Base-by-base conservation (phyloP, 2,329 filamentous ascomycete species). In the Davidsoniella virescens region DNA sequence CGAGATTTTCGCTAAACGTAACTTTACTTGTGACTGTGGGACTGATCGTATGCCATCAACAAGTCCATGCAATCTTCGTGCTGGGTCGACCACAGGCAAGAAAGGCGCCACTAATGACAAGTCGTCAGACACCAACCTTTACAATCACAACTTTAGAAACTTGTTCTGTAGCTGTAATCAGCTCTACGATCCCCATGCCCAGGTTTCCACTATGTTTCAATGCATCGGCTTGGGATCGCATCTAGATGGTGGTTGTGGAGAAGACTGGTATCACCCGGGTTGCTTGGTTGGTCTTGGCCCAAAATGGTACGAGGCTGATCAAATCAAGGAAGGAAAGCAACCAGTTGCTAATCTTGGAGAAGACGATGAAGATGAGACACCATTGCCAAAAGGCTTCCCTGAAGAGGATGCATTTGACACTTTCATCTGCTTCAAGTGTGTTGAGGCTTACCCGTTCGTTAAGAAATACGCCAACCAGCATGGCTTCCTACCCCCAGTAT, bases 161-260 rank as follows among this genome's bases (percentile, higher is more conserved):
- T 76, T 73, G 42, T 98, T 98, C 66, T 98, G 92, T 63, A 85
- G 83, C 2, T 98, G 92, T 60, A 76, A 76, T 26, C 82, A 88
- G 59, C 78, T 88, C 53, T 98, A 98, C 61, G 84, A 95, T 61
- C 79, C 90, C 0, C 76, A 90, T 44, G 73, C 84, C 61, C 87
- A 98, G 62, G 93, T 90, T 58, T 90, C 90, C 0, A 96, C 88
- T 38, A 98, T 98, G 92, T 98, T 93, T 58, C 92, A 98, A 64
- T 98, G 92, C 61, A 64, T 96, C 2, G 90, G 90, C 0, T 69
- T 96, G 1, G 87, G 87, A 1, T 82, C 78, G 0, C 72, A 76
- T 10, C 83, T 90, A 56, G 80, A 82, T 1, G 88, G 88, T 14
- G 90, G 88, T 4, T 96, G 90, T 64, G 90, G 90, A 10, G 90